Conservation (phyloP, 2,329 filamentous ascomycete genomes). For the Amphichorda felina region DNA sequence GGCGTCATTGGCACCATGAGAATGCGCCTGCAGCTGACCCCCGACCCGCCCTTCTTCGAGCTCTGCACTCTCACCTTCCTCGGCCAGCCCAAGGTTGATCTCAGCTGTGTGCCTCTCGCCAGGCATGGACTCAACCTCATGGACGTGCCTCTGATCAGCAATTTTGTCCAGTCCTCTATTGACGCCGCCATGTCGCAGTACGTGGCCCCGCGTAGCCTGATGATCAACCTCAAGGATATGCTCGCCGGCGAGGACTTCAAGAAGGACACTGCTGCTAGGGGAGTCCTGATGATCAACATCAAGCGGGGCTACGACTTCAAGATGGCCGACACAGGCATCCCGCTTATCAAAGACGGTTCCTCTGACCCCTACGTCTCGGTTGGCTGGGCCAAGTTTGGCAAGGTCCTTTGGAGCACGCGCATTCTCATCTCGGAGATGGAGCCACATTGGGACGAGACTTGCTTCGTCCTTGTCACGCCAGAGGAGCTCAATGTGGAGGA, state of each 20-base stretch:
- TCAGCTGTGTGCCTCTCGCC: conserved; percentile 59
- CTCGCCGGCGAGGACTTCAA: conserved; percentile 69
- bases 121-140: conserved; percentile 62
- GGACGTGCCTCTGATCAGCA: conserved; percentile 62
- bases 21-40: conserved; percentile 58
- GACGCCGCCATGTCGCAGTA: conserved; percentile 65
- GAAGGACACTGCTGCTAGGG: conserved; percentile 55
- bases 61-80: conserved; percentile 64
- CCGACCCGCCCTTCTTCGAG: conserved; percentile 68
- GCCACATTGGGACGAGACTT: conserved; percentile 60
- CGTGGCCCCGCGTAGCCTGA: conserved; percentile 64
- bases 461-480: conserved; percentile 55
- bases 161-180: conserved; percentile 63
- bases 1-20: conserved; percentile 62
- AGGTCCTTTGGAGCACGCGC: conserved; percentile 48
- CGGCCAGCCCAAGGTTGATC: conserved; percentile 60
- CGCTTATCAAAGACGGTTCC: conserved; percentile 44
- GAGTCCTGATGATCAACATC: conserved; percentile 55
- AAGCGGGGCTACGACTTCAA: conserved; percentile 60
- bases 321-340: conserved; percentile 53
- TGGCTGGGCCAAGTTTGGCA: conserved; percentile 67
- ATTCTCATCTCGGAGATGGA: conserved; percentile 54
- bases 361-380: conserved; percentile 63
- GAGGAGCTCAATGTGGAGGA: conserved; percentile 64
- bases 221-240: conserved; percentile 66